Percentiles rank a stretch among this genome's conserved stretches.
These are phyloP conservation scores for Larix kaempferi DNA, from an alignment of 75 land plant species.

Conservation along the genomic window DNA sequence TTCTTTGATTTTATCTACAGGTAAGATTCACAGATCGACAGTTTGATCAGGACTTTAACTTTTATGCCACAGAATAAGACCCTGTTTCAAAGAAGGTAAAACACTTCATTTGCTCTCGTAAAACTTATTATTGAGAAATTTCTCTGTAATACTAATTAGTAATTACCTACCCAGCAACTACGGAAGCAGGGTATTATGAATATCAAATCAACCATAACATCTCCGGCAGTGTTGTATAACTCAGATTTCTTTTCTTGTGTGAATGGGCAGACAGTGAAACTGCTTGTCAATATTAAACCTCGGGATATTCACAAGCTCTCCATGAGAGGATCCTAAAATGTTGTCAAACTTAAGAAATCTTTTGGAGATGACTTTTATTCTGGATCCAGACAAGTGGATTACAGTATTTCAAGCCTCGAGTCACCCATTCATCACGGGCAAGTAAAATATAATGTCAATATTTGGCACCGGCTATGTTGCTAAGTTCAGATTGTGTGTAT, in stretches of 20 bases:
- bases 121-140: background rate
- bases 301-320: constrained; percentile 75
- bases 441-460: constrained; percentile 73
- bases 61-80: constrained; percentile 92
- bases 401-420: constrained; percentile 93
- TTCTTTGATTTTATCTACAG: constrained; percentile 29
- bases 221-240: too few species aligned
- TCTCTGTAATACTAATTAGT: too few species aligned
- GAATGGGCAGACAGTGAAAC: constrained; percentile 62
- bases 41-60: constrained; percentile 95
- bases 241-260: constrained; percentile 5
- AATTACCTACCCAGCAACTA: too few species aligned
- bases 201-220: too few species aligned
- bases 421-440: constrained; percentile 99
- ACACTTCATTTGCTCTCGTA: background rate
- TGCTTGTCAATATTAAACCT: constrained; percentile 79
- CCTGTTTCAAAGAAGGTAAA: constrained; percentile 94
- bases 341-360: constrained; percentile 85
- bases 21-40: constrained; percentile 82
- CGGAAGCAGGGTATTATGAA: too few species aligned
- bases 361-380: constrained; percentile 82
- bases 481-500: constrained; percentile 14
- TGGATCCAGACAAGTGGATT: constrained; percentile 98
- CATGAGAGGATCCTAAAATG: constrained; percentile 90
- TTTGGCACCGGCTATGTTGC: constrained; percentile 35